Conservation (phyloP, 495 filamentous ascomycete genomes). For the Neurospora sp. region DNA sequence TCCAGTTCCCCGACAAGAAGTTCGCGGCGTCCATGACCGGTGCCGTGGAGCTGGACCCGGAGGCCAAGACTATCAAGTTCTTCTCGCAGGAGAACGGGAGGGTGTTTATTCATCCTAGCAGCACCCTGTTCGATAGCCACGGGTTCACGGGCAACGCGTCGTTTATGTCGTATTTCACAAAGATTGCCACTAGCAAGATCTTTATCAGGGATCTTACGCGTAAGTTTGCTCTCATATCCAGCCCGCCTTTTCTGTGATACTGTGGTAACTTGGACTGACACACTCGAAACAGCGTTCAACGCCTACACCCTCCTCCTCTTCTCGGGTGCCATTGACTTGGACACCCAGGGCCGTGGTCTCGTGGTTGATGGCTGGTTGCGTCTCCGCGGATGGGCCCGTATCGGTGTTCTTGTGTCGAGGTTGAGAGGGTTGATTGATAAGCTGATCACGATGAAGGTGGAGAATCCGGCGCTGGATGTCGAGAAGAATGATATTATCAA, state of each 20-base stretch:
- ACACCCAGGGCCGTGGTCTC: constrained; percentile 79
- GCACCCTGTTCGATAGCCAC: constrained; percentile 74
- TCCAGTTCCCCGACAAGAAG: constrained; percentile 89
- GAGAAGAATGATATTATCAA: constrained; percentile 58
- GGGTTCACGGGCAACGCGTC: constrained; percentile 54
- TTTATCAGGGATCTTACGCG: constrained; percentile 86
- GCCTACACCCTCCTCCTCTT: constrained; percentile 87
- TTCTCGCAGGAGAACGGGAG: constrained; percentile 77
- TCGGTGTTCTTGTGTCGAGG: constrained; percentile 80
- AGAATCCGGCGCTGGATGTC: constrained; percentile 49
- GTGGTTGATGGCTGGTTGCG: constrained; percentile 90
- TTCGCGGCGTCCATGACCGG: constrained; percentile 77
- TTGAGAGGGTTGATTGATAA: constrained; percentile 79
- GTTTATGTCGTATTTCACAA: constrained; percentile 79
- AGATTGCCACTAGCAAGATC: constrained; percentile 82
- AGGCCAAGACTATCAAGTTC: constrained; percentile 84
- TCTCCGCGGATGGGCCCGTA: constrained; percentile 85
- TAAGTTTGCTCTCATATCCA: constrained; percentile 29
- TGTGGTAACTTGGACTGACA: too few relatives aligned
- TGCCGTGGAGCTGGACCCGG: constrained; percentile 84
- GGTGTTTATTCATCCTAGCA: constrained; percentile 86
- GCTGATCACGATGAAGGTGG: constrained; percentile 65
- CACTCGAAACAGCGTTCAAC: constrained; percentile 54
- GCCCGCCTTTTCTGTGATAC: background rate
- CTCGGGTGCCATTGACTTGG: constrained; percentile 70